Conservation (phyloP, 805 yeast species). For the Priceomyces carsonii region DNA sequence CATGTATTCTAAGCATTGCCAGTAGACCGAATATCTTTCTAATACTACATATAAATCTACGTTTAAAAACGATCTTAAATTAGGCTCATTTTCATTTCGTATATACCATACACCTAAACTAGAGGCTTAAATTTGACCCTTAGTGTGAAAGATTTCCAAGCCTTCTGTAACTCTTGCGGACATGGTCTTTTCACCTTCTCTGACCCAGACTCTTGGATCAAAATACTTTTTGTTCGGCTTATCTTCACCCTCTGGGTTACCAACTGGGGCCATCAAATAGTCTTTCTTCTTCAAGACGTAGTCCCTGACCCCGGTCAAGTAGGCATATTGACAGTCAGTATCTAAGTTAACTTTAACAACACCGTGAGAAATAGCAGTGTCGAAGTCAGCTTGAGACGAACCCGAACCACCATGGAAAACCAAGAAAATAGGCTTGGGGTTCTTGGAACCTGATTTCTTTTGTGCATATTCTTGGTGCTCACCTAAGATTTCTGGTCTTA, state of each 20-base stretch:
- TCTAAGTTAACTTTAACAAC: slow-evolving; percentile 99
- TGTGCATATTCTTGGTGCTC: slow-evolving; percentile 92
- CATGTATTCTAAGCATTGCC: too few relatives aligned
- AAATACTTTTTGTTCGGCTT: slow-evolving; percentile 99
- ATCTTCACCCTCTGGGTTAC: slow-evolving; percentile 99
- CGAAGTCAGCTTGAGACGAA: slow-evolving; percentile 88
- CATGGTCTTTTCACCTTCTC: slow-evolving; percentile 99
- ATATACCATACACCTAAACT: too few relatives aligned
- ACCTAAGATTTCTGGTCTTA: slow-evolving; percentile 90
- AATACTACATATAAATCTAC: too few relatives aligned
- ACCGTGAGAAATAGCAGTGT: slow-evolving; percentile 88
- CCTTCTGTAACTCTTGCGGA: slow-evolving; percentile 79
- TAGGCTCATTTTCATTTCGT: too few relatives aligned
- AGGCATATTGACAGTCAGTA: slow-evolving; percentile 98
- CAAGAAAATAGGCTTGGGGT: slow-evolving; percentile 80
- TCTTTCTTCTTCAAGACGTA: slow-evolving; percentile 95
- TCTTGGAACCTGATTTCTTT: slow-evolving; percentile 55
- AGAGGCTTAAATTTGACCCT: slow-evolving; percentile 50
- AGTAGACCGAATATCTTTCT: too few relatives aligned
- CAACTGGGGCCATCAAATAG: slow-evolving; percentile 84
- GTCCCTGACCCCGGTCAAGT: slow-evolving; percentile 96
- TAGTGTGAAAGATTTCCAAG: slow-evolving; percentile 82
- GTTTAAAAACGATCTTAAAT: too few relatives aligned
- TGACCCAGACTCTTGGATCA: slow-evolving; percentile 99
- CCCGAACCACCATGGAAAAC: slow-evolving; percentile 99